These are phyloP conservation scores for Entomortierella beljakovae DNA, from an alignment of 192 early-diverging fungal species.

Conservation along the genomic window DNA sequence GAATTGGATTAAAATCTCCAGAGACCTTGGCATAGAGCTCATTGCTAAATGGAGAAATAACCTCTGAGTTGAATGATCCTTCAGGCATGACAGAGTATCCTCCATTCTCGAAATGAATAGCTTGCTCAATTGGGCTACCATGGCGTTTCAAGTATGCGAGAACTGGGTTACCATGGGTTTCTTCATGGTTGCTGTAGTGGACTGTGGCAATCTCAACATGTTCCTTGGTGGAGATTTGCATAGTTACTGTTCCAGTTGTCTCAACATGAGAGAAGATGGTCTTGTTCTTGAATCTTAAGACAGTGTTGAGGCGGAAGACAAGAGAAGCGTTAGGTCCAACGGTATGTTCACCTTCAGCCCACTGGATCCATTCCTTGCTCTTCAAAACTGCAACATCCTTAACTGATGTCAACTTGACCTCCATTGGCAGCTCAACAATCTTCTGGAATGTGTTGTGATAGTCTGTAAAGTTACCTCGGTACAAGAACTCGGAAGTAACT, in stretches of 20 bases:
- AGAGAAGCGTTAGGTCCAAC: constrained; percentile 68
- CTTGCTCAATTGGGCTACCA: constrained; percentile 89
- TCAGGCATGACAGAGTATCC: constrained; percentile 94
- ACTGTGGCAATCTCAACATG: constrained; percentile 87
- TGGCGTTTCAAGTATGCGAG: constrained; percentile 89
- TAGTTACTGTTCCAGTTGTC: constrained; percentile 79
- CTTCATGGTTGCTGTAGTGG: constrained; percentile 73
- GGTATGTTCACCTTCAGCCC: constrained; percentile 73
- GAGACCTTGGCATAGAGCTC: constrained; percentile 88
- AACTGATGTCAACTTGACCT: constrained; percentile 73
- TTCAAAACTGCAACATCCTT: constrained; percentile 93
- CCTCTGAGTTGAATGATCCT: constrained; percentile 86
- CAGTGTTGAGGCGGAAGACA: constrained; percentile 83
- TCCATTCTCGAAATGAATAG: constrained; percentile 88
- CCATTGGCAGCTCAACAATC: constrained; percentile 83
- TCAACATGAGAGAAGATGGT: constrained; percentile 75
- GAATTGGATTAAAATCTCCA: constrained; percentile 96
- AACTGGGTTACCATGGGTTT: constrained; percentile 88
- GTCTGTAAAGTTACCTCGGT: constrained; percentile 90
- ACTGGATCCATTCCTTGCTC: constrained; percentile 91
- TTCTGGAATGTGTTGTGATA: constrained; percentile 90
- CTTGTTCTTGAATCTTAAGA: constrained; percentile 68
- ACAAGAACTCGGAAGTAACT: constrained; percentile 91
- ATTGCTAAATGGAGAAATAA: constrained; percentile 89
- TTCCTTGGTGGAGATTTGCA: constrained; percentile 85